These are phyloP conservation scores for Xylaria castorea DNA, from an alignment of 495 filamentous ascomycete species.

Conservation along the genomic window DNA sequence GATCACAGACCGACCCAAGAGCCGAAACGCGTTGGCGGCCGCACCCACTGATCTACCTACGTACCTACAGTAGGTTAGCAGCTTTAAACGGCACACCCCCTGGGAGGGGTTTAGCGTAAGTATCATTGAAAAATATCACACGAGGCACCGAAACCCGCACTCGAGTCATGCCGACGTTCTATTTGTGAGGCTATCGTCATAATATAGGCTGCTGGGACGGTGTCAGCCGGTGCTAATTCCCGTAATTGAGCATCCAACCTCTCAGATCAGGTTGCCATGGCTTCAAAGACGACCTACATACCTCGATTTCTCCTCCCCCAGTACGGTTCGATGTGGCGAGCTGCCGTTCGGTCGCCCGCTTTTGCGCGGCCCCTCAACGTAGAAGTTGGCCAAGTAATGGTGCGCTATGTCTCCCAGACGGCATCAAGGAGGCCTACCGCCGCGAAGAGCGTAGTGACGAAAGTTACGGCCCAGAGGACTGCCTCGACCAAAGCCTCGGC, in stretches of 20 bases:
- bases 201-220: neutral
- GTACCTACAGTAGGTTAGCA: no score
- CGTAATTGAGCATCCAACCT: neutral
- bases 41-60: neutral
- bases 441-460: constrained; percentile 7
- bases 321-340: constrained; percentile 54
- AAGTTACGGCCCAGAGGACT: neutral
- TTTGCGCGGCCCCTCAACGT: constrained; percentile 35
- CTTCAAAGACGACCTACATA: constrained; percentile 50
- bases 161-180: neutral
- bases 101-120: neutral
- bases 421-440: constrained; percentile 29
- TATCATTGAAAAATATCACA: constrained; percentile 3
- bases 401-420: constrained; percentile 47
- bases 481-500: constrained; percentile 33
- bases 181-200: neutral
- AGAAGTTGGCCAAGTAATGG: constrained; percentile 35
- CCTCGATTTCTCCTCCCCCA: constrained; percentile 63
- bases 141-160: neutral
- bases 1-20: neutral
- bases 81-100: no score
- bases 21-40: constrained; percentile 5
- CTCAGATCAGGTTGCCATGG: constrained; percentile 33
- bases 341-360: constrained; percentile 31
- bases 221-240: neutral